Base-by-base conservation (phyloP, 2,329 filamentous ascomycete species). In the Paecilomyces variotii region DNA sequence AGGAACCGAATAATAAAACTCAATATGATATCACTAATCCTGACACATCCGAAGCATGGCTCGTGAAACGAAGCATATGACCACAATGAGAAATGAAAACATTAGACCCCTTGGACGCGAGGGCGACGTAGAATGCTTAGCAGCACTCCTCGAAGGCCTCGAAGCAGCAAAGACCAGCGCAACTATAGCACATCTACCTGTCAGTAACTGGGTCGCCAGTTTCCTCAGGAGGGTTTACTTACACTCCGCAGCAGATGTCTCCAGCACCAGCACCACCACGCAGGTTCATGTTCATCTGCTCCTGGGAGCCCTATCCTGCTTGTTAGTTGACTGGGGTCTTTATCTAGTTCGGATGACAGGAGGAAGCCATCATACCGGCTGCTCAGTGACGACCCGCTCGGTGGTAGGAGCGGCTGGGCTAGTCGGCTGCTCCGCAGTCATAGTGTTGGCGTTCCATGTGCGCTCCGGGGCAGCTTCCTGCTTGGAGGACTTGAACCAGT, bases 221-320 rank as follows among this genome's bases (percentile, higher is more conserved):
- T 32, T 59, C 7, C 30, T n/a, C 4, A 10, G 39, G 27, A 3
- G 25, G 24, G 12, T n/a, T 28, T 7, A 65, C 67, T 62, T 64
- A 72, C 70, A 71, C 30, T 63, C 70, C 70, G 54, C 70, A 72
- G 63, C 69, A 72, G 30, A 71, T 51, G 50, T 70, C 67, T 12
- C 69, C 67, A 12, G 59, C 62, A 45, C 65, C 68, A 57, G 63
- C 68, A 55, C 69, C 70, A 59, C 70, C 70, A 27, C 70, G 70
- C 27, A 72, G 65, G 49, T 69, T 66, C 64, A 68, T 62, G 45
- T 68, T 66, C 64, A 68, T 62, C 56, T 63, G 54, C 60, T 68
- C 68, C 54, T 68, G 63, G 57, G 19, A 62, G 61, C 59, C 66
- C 60, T 50, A 24, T 32, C 3, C 7, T 28, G n/a, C 11, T 30